phyloP scores from a whole-genome alignment of 805 yeast species.

The Pichia manshurica region DNA sequence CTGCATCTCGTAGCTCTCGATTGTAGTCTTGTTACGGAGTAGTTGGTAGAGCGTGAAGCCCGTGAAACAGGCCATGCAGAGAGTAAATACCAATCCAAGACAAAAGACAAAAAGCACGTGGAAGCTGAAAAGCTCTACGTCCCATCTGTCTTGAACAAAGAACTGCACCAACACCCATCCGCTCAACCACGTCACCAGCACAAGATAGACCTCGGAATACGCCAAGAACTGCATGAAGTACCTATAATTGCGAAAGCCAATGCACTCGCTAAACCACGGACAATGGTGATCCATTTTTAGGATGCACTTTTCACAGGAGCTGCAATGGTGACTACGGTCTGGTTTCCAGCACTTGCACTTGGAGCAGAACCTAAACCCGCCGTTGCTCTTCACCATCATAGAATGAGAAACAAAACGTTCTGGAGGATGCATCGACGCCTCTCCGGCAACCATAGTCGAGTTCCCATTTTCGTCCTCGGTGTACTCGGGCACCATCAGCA shows the following conservation, averaged over 20 bases:
- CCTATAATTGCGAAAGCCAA: conserved; percentile 79
- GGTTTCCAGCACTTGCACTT: conserved; percentile 56
- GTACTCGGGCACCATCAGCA: conserved; percentile 27
- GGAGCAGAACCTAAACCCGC: conserved; percentile 55
- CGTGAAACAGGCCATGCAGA: conserved; percentile 55
- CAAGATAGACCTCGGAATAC: conserved; percentile 46
- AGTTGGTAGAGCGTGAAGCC: conserved; percentile 56
- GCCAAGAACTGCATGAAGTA: conserved; percentile 68
- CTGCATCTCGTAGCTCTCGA: conserved; percentile 61
- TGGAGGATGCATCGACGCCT: conserved; percentile 34
- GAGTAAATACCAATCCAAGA: conserved; percentile 43
- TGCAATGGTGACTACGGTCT: conserved; percentile 54
- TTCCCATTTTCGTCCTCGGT: conserved; percentile 15
- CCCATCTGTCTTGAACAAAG: conserved; percentile 30
- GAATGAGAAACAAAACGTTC: conserved; percentile 35
- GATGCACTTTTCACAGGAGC: conserved; percentile 42
- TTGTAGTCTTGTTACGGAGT: conserved; percentile 65
- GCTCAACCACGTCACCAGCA: conserved; percentile 36
- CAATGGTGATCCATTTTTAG: conserved; percentile 57
- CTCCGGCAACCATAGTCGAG: neutral
- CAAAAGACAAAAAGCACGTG: conserved; percentile 58
- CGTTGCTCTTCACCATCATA: conserved; percentile 46
- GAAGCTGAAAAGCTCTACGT: conserved; percentile 41
- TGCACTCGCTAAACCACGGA: conserved; percentile 90
- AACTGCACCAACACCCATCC: conserved; percentile 42